A percentile compares a stretch with the other conserved stretches of the same genome.
Evolutionary conservation across 345 rosid species (phyloP).

Genomic region (Litchi chinensis): DNA sequence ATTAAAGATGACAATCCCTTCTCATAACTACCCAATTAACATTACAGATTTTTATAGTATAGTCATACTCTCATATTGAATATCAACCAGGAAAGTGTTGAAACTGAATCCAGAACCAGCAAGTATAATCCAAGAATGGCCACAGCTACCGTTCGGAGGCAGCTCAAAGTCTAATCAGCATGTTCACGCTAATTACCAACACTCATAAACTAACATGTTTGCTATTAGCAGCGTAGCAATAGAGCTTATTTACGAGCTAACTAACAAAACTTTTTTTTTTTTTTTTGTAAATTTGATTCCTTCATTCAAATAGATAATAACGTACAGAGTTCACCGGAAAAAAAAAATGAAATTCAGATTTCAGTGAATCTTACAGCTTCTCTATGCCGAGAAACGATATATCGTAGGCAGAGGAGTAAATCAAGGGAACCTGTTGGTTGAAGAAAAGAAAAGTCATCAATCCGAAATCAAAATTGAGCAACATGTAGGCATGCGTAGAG

Average conservation of each 20-base stretch:
- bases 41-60: too few species aligned
- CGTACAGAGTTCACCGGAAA: not conserved
- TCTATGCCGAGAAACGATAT: conserved; percentile 87
- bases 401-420: conserved; percentile 71
- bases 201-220: not conserved
- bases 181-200: not conserved
- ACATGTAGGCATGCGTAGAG: not conserved
- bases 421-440: conserved; percentile 61
- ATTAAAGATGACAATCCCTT: too few species aligned
- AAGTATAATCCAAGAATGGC: not conserved
- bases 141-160: not conserved
- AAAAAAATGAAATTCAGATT: not conserved
- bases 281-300: not conserved
- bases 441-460: not conserved
- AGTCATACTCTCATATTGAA: not conserved
- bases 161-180: not conserved
- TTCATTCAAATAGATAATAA: not conserved
- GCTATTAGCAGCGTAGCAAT: not conserved
- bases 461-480: conserved; percentile 7
- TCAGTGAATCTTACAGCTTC: conserved; percentile 60
- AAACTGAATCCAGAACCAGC: not conserved
- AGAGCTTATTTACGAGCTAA: not conserved
- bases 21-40: too few species aligned
- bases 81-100: not conserved
- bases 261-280: not conserved